Evolutionary conservation across 768 basidiomycete species (phyloP), one percentile per base, ranked within the genome.

Genomic region (Macrolepiota albuminosa): DNA sequence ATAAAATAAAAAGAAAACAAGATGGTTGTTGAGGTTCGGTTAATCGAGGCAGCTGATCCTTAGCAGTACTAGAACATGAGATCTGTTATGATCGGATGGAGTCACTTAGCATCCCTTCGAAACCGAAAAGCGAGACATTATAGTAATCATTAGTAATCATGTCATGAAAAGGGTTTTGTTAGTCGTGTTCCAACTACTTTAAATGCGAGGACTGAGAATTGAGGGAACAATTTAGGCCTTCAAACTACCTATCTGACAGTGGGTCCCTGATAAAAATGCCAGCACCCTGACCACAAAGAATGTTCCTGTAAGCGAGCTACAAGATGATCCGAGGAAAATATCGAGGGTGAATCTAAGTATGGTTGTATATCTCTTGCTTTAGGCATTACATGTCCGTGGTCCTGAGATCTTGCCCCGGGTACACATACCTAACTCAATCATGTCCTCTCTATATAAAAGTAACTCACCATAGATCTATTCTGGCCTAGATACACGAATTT

Each of bases 301-400:
- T 47, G 34, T 18, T 34, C n/a, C 31, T 46, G 13, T 37, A 24
- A 33, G 43, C 31, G 29, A 46, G 24, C 56, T 56, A 24, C 21
- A 45, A 45, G 45, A 13, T 57, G 56, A 57, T 57, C 56, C 45
- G 56, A 57, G 56, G 56, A 37, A 13, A 33, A 43, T n/a, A 31
- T 54, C 18, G 29, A 57, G 56, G 42, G 37, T 26, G 26, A 48
- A 57, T 57, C n/a, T 21, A 37, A 47, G 55, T 46, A 36, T 47
- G 3, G 21, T 45, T 5, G 52, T 6, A 14, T 24, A 37, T 39
- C 42, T 45, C 34, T 46, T 46, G 33, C 33, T 56, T 26, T 26
- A 26, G 24, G 18, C 24, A 48, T 36, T 36, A 29, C 26, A 34
- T 34, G 45, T 57, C 53, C 57, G 34, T 58, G 52, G 53, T 33